phyloP scores from a whole-genome alignment of 108 stramenopile genomes.

The Nitzschia sp. region DNA sequence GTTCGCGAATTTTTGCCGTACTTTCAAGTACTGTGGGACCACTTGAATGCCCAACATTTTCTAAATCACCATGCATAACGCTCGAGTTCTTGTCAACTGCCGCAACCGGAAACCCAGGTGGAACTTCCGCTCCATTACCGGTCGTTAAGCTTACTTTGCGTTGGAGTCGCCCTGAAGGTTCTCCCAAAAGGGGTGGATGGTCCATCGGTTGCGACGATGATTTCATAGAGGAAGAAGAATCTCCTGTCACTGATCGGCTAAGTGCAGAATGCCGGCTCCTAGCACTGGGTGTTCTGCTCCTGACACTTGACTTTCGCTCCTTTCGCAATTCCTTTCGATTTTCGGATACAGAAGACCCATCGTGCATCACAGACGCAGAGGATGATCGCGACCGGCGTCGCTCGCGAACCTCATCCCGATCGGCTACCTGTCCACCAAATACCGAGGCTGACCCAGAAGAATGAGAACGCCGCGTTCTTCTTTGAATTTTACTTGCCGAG shows the following conservation, averaged over 20 bases:
- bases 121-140: slow-evolving; percentile 16
- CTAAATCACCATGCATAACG: background rate
- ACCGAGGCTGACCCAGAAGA: slow-evolving; percentile 18
- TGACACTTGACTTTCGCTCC: background rate
- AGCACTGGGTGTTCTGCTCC: slow-evolving; percentile 1
- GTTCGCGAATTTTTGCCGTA: slow-evolving; percentile 17
- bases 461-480: slow-evolving; percentile 3
- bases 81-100: slow-evolving; percentile 6
- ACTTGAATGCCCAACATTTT: background rate
- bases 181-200: background rate
- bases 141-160: slow-evolving; percentile 1
- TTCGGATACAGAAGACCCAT: background rate
- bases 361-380: background rate
- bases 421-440: slow-evolving; percentile 1
- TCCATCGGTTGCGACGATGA: slow-evolving; percentile 6
- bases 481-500: slow-evolving; percentile 5
- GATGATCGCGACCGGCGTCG: slow-evolving; percentile 11
- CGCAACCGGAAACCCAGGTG: slow-evolving; percentile 19
- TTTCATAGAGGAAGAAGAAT: background rate
- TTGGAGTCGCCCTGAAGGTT: background rate
- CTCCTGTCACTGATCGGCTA: background rate
- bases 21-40: slow-evolving; percentile 13
- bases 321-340: background rate
- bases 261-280: background rate
- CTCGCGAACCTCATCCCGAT: slow-evolving; percentile 7